These are phyloP conservation scores for Yamadazyma triangularis DNA, from an alignment of 1,139 yeast genomes.

Conservation along the genomic window DNA sequence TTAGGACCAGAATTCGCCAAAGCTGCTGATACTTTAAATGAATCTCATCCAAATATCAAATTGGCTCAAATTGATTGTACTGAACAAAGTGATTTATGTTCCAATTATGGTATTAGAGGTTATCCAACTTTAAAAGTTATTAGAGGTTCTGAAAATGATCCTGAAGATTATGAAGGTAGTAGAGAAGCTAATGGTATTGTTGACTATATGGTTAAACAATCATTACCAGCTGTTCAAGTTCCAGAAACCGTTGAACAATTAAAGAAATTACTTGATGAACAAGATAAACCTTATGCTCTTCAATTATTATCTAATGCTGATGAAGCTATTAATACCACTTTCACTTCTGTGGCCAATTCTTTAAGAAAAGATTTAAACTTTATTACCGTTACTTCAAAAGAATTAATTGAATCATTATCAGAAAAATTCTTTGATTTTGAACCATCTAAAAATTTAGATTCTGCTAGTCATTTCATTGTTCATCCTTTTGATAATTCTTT, in stretches of 20 bases:
- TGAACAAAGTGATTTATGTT: slow-evolving; percentile 77
- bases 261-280: slow-evolving; percentile 43
- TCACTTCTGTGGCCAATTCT: slow-evolving; percentile 47
- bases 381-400: slow-evolving; percentile 49
- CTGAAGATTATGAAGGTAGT: slow-evolving; percentile 73
- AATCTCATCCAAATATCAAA: slow-evolving; percentile 55
- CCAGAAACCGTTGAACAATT: slow-evolving; percentile 48
- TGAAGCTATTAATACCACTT: slow-evolving; percentile 41
- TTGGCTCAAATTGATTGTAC: slow-evolving; percentile 94
- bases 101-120: slow-evolving; percentile 71
- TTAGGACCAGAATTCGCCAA: slow-evolving; percentile 85
- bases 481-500: slow-evolving; percentile 34
- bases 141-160: slow-evolving; percentile 51
- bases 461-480: slow-evolving; percentile 29
- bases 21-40: slow-evolving; percentile 76
- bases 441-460: slow-evolving; percentile 16
- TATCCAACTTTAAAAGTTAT: slow-evolving; percentile 90
- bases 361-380: slow-evolving; percentile 63
- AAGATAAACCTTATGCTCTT: slow-evolving; percentile 51
- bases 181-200: slow-evolving; percentile 78
- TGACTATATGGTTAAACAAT: slow-evolving; percentile 74
- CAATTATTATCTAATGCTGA: slow-evolving; percentile 38
- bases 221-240: slow-evolving; percentile 71
- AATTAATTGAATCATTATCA: slow-evolving; percentile 22
- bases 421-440: slow-evolving; percentile 18